phyloP scores from a whole-genome alignment of 208 protist genomes.

The Acanthamoeba culbertsoni region DNA sequence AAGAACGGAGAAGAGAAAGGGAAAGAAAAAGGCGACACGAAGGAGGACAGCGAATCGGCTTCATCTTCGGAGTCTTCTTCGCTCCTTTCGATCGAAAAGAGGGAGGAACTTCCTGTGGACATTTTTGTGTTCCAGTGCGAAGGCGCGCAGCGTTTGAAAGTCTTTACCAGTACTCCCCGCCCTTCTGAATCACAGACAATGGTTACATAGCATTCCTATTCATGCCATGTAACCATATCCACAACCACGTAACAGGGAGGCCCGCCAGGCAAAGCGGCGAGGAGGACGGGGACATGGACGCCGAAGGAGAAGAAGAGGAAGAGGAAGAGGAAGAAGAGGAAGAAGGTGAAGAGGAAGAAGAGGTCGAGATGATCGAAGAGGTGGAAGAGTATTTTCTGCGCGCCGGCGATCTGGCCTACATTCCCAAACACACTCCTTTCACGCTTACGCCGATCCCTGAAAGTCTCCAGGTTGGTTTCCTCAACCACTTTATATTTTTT shows the following conservation, averaged over 20 bases:
- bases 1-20: too few species aligned
- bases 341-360: neutral
- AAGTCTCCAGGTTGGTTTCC: neutral
- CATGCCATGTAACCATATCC: neutral
- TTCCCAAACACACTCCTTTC: neutral
- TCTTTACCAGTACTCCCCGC: neutral
- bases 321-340: neutral
- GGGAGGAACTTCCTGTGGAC: neutral
- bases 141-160: neutral
- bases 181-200: neutral
- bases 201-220: neutral
- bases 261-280: neutral
- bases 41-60: neutral
- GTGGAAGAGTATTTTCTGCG: neutral
- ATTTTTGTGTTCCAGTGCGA: slow-evolving; percentile 13
- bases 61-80: too few species aligned
- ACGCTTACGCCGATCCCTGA: neutral
- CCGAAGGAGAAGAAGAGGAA: neutral
- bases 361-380: neutral
- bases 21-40: too few species aligned
- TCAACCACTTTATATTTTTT: neutral
- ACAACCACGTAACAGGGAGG: neutral
- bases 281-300: too few species aligned
- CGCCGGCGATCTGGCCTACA: neutral
- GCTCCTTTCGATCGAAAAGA: too few species aligned